These are phyloP conservation scores for Chaetoscypha palmicola DNA, from an alignment of 2,329 filamentous ascomycete species.

Conservation along the genomic window DNA sequence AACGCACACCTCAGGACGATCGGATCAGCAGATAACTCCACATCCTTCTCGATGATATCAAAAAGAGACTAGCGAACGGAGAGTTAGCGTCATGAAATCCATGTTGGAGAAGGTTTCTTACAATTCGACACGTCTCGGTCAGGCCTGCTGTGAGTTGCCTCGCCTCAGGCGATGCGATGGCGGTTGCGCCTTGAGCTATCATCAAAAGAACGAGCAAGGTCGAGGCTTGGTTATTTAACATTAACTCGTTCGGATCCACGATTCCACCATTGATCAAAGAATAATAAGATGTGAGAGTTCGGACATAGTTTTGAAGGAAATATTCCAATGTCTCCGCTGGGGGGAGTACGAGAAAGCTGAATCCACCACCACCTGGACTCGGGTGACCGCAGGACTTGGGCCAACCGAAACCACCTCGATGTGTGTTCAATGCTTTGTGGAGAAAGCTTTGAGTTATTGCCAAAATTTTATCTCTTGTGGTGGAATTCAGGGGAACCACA, in stretches of 20 bases:
- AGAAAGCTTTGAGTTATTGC: constrained; percentile 65
- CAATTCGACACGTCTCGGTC: constrained; percentile 62
- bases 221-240: constrained; percentile 58
- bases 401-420: constrained; percentile 41
- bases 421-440: constrained; percentile 63
- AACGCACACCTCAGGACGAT: constrained; percentile 58
- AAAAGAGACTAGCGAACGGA: constrained; percentile 48
- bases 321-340: constrained; percentile 60
- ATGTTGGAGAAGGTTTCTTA: no score
- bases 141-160: constrained; percentile 59
- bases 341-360: constrained; percentile 59
- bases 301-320: constrained; percentile 59
- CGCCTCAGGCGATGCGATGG: constrained; percentile 58
- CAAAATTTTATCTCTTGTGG: constrained; percentile 61
- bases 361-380: constrained; percentile 39
- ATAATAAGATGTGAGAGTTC: constrained; percentile 60
- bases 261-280: constrained; percentile 52
- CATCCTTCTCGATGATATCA: constrained; percentile 65
- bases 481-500: constrained; percentile 39
- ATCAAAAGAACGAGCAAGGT: constrained; percentile 62
- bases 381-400: constrained; percentile 22
- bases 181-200: constrained; percentile 64
- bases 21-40: constrained; percentile 59
- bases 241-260: constrained; percentile 60
- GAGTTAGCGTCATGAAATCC: no score